Evolutionary conservation across 1,284 basidiomycete species (phyloP), one percentile per base, ranked within the genome.

Genomic region (Ganoderma lucidum): DNA sequence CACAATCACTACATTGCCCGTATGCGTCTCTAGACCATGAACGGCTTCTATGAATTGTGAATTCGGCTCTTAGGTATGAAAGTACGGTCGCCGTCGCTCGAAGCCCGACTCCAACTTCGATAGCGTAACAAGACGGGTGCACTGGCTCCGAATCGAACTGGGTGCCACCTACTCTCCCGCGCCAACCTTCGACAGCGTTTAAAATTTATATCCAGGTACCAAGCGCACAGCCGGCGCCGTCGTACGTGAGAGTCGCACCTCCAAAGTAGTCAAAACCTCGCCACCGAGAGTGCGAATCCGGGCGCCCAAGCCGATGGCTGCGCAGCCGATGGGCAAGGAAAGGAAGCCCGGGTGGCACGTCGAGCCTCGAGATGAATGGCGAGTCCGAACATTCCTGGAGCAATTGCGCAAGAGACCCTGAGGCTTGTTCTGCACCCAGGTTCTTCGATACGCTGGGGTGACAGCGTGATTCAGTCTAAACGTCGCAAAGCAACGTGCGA

Each of bases 401-500:
- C 35, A 59, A 39, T 35, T 32, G 32, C 9, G 9, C 23, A 30
- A 17, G 32, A 56, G 32, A 59, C 56, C 56, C 56, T 59, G 35
- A 39, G 9, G 6, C 10, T 19, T 39, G 35, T 59, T n/a, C 56
- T 30, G 53, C 48, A 51, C 23, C 23, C 48, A 51, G 32, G 53
- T 35, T 56, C 53, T 56, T 56, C 53, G 53, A 56, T 56, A 51
- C 48, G 23, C 48, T 51, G 48, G 53, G 53, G 5, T 56, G 53
- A 56, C 53, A 56, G 30, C 14, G 2, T 39, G 56, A 59, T 39
- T 5, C 15, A n/a, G 56, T 23, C 56, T 59, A 37, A 30, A 6
- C 56, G 53, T 35, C 30, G 30, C 17, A 19, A 15, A 8, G 53
- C 17, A 19, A 56, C 30, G 53, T 56, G 15, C 30, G 53, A 56